A percentile compares a stretch with the other conserved stretches of the same genome.
These are phyloP conservation scores for Oxytropis ochrocephala DNA, from an alignment of 306 rosid genomes.

Conservation along the genomic window DNA sequence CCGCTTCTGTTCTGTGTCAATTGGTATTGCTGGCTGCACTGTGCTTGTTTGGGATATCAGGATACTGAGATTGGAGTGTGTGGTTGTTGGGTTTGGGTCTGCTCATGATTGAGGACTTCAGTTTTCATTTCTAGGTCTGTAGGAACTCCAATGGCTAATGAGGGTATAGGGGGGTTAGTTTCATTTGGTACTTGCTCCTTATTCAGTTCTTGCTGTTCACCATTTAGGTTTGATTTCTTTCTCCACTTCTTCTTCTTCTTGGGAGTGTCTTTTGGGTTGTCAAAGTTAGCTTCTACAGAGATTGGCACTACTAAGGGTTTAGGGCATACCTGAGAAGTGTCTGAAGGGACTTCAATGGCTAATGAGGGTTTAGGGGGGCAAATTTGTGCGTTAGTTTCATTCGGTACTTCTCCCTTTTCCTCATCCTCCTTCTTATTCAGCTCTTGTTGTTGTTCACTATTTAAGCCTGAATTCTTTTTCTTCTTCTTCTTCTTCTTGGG, in stretches of 20 bases:
- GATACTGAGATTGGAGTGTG: neutral
- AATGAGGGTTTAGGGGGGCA: neutral
- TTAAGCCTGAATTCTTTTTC: neutral
- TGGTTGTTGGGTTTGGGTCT: conserved; percentile 3
- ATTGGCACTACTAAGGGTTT: no score
- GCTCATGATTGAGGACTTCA: conserved; percentile 1
- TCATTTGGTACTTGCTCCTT: neutral
- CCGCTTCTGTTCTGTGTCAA: neutral
- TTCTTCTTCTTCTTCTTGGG: conserved; percentile 28
- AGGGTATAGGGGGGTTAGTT: neutral
- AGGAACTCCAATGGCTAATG: neutral
- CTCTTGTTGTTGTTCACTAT: neutral
- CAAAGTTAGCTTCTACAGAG: no score
- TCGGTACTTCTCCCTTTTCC: neutral
- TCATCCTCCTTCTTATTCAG: neutral
- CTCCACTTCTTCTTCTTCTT: no score
- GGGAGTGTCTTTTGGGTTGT: no score
- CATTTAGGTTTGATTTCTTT: no score
- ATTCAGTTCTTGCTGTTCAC: no score
- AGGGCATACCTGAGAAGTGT: no score
- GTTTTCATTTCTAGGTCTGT: neutral
- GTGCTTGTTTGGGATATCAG: neutral
- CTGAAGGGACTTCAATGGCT: neutral
- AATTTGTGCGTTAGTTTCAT: neutral
- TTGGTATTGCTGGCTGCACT: neutral